Percentiles rank a stretch among this genome's conserved stretches.
Conservation (phyloP, 345 rosid genomes). For the Schrenkiella parvula region DNA sequence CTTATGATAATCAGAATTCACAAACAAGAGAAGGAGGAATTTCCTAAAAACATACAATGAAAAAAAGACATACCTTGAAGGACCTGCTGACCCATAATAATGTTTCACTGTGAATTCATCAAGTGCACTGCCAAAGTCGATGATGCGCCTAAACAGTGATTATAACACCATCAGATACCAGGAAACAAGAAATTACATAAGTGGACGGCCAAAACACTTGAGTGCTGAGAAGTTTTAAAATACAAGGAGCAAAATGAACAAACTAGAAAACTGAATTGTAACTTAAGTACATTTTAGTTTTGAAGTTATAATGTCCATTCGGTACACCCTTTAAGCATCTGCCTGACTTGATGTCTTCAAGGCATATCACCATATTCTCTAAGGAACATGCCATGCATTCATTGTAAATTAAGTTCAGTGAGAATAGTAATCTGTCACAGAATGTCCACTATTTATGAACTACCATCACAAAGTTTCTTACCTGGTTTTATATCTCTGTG, state of each 20-base stretch:
- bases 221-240: not conserved
- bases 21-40: not conserved
- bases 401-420: slow-evolving; percentile 13
- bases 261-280: slow-evolving; percentile 9
- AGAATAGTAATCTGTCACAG: slow-evolving; percentile 16
- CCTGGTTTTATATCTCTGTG: slow-evolving; percentile 98
- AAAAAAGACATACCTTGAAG: slow-evolving; percentile 64
- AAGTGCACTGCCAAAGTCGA: slow-evolving; percentile 93
- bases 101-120: slow-evolving; percentile 83
- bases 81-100: slow-evolving; percentile 75
- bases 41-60: not conserved
- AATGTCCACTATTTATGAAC: slow-evolving; percentile 1
- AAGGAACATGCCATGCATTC: slow-evolving; percentile 24
- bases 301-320: slow-evolving; percentile 49
- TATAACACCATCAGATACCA: slow-evolving; percentile 16
- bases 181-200: not conserved
- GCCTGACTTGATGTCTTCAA: slow-evolving; percentile 73
- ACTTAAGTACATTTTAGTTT: slow-evolving; percentile 54
- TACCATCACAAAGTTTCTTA: slow-evolving; percentile 35
- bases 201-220: not conserved
- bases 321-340: slow-evolving; percentile 71
- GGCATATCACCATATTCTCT: slow-evolving; percentile 96
- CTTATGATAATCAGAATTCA: not conserved
- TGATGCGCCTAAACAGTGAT: slow-evolving; percentile 62
- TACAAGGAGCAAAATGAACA: slow-evolving; percentile 16